Percentiles rank a stretch among this genome's conserved stretches.
Conservation (phyloP, 2,329 filamentous ascomycete species). For the Talaromyces islandicus region DNA sequence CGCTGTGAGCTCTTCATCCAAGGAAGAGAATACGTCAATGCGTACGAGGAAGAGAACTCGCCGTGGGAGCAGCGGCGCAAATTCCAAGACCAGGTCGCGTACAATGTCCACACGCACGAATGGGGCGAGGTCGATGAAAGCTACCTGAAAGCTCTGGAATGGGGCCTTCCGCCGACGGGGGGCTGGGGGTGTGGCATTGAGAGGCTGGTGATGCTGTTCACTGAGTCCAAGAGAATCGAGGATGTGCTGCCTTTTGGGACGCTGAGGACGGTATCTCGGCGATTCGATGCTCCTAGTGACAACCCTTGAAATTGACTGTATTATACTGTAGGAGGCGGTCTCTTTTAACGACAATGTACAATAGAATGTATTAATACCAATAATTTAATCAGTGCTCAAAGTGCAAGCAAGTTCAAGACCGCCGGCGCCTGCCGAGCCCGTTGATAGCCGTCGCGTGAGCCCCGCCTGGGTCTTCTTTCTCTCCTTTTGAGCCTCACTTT, state of each 20-base stretch:
- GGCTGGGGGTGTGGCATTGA: slow-evolving; percentile 96
- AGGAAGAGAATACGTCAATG: slow-evolving; percentile 81
- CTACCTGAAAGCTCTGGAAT: slow-evolving; percentile 78
- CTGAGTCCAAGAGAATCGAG: slow-evolving; percentile 69
- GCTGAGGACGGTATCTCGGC: slow-evolving; percentile 50
- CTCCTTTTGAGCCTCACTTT: neutral
- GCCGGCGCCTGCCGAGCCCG: slow-evolving; percentile 6
- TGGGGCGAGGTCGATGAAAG: slow-evolving; percentile 61
- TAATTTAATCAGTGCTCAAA: neutral
- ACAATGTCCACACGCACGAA: slow-evolving; percentile 44
- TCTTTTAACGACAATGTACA: neutral
- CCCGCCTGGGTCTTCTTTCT: neutral
- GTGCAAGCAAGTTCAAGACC: too few species aligned
- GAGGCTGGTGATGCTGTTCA: slow-evolving; percentile 84
- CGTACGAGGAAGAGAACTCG: slow-evolving; percentile 97
- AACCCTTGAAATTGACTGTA: neutral
- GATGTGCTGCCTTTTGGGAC: slow-evolving; percentile 88
- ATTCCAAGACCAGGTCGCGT: slow-evolving; percentile 57
- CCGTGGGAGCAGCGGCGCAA: slow-evolving; percentile 81
- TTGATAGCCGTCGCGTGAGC: slow-evolving; percentile 2
- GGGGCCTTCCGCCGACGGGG: slow-evolving; percentile 88
- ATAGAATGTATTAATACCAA: neutral
- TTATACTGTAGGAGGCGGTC: neutral
- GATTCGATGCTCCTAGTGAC: neutral
- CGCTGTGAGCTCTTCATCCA: slow-evolving; percentile 80